phyloP scores from a whole-genome alignment of 2,329 filamentous ascomycete species.

The Fusarium odoratissimum region DNA sequence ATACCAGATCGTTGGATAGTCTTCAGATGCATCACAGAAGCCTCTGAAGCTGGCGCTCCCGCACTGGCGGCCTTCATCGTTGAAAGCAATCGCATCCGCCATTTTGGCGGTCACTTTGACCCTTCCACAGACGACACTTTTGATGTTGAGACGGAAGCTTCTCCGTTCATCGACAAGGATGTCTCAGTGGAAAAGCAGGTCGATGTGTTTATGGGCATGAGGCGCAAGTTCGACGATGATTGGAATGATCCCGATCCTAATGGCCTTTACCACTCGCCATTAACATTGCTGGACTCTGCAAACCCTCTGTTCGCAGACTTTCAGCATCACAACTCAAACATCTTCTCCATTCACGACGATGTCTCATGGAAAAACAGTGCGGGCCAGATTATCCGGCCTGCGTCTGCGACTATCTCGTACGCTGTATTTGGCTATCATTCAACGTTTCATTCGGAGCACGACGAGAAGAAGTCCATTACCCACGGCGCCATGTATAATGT shows the following conservation, averaged over 20 bases:
- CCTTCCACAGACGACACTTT: background rate
- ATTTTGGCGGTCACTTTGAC: background rate
- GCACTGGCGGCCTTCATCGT: background rate
- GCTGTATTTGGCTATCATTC: background rate
- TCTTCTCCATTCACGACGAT: background rate
- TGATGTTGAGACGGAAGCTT: background rate
- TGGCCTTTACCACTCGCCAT: background rate
- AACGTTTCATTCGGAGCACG: background rate
- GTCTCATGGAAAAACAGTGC: background rate
- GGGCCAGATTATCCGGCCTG: background rate
- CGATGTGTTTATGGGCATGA: slow-evolving; percentile 1
- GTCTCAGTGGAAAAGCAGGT: background rate
- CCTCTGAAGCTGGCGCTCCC: background rate
- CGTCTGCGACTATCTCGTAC: background rate
- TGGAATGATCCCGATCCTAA: background rate
- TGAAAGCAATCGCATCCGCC: background rate
- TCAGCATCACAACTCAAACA: background rate
- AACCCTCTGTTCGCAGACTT: background rate
- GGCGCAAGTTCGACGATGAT: background rate
- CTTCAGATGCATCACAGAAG: background rate
- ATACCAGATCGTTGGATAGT: background rate
- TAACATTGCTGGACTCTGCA: background rate
- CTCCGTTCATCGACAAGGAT: background rate
- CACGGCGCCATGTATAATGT: background rate
- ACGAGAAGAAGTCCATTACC: background rate